These are phyloP conservation scores for Fragaria vesca DNA, from an alignment of 306 rosid genomes.

Conservation along the genomic window DNA sequence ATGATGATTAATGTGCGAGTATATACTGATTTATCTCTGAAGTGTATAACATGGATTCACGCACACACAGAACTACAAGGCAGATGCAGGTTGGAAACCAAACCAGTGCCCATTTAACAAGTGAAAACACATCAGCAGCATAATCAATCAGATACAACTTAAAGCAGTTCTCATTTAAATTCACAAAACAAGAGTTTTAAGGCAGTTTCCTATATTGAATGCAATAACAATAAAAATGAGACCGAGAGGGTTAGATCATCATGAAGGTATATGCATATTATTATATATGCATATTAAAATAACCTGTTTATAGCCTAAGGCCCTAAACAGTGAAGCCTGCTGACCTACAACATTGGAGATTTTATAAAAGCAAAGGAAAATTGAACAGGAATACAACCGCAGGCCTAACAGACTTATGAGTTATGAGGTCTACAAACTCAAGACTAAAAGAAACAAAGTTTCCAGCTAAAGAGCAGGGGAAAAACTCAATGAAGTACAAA, in stretches of 20 bases:
- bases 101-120: background rate
- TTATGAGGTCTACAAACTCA: background rate
- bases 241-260: background rate
- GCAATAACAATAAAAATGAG: background rate
- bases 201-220: background rate
- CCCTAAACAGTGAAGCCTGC: background rate
- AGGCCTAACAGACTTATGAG: background rate
- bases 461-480: background rate
- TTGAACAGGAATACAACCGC: background rate
- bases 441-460: background rate
- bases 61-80: background rate
- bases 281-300: background rate
- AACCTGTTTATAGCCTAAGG: background rate
- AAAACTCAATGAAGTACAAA: background rate
- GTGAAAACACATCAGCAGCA: background rate
- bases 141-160: background rate
- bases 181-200: background rate
- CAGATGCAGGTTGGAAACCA: background rate
- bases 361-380: background rate
- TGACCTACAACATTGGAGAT: background rate
- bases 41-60: background rate
- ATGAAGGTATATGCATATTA: background rate
- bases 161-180: background rate
- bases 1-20: background rate
- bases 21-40: background rate